Evolutionary conservation across 768 basidiomycete species (phyloP), one percentile per base, ranked within the genome.

Genomic region (Pleurotus ostreatus): DNA sequence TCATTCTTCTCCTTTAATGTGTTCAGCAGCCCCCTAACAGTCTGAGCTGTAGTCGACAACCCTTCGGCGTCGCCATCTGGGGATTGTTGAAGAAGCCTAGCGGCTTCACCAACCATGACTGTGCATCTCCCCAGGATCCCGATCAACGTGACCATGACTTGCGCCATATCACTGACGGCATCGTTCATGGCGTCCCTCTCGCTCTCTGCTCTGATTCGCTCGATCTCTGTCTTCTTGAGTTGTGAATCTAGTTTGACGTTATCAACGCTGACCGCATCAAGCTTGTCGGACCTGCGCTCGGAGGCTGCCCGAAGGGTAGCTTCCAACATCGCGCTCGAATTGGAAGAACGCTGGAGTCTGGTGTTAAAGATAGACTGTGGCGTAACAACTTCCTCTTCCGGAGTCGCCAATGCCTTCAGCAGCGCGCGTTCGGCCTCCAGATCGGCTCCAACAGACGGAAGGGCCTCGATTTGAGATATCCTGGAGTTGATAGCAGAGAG

Each of bases 81-180:
- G 63, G 68, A 59, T 15, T 59, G 64, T 12, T 63, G 55, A 66
- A 83, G 41, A 57, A 70, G 58, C 58, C 70, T 68, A 66, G 81
- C 68, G 56, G 77, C 72, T 57, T 92, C 87, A 11, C 79, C 82
- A 25, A 92, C 74, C 67, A 86, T 79, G 46, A 86, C 81, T 3
- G 86, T 91, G 64, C 87, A 89, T 60, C 89, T 76, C 38, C 89
- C 89, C 18, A 94, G 75, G 79, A 93, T 85, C 12, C 91, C 89
- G 25, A 92, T 72, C n/a, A 94, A 77, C 59, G 76, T 77, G 23
- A 92, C 82, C 57, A 90, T 72, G 37, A 86, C 74, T 62, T 80
- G 78, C 1, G 86, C 80, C 73, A 94, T 87, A 55, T 81, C 78
- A 34, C 72, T 74, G 15, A 89, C 77, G 4, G 85, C 82, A 41